Evolutionary conservation across 495 filamentous ascomycete species (phyloP).

Genomic region (Penicillium lividum): DNA sequence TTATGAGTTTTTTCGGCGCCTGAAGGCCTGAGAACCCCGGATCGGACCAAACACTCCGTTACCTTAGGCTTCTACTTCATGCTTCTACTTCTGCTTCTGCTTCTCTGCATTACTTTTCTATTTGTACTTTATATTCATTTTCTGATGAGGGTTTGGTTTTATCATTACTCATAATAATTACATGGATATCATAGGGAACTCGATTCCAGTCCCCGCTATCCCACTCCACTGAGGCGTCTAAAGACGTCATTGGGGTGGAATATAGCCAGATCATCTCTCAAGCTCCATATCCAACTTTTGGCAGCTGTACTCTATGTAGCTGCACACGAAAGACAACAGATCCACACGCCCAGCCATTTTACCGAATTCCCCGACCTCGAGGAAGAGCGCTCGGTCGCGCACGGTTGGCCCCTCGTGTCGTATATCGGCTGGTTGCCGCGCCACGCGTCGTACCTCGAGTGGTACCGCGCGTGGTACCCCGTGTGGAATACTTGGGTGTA

Average conservation of each 20-base stretch:
- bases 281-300: neutral
- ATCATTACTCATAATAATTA: slow-evolving; percentile 4
- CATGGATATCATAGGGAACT: slow-evolving; percentile 4
- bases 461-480: slow-evolving; percentile 27
- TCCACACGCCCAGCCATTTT: neutral
- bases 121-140: neutral
- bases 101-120: neutral
- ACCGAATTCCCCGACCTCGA: slow-evolving; percentile 39
- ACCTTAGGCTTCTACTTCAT: no score
- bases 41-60: neutral
- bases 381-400: slow-evolving; percentile 44
- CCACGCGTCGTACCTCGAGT: slow-evolving; percentile 39
- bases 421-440: slow-evolving; percentile 43
- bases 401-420: slow-evolving; percentile 38
- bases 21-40: neutral
- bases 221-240: neutral
- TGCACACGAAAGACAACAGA: neutral
- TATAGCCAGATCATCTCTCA: neutral
- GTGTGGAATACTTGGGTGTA: slow-evolving; percentile 60
- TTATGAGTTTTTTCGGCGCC: neutral
- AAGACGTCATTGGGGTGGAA: slow-evolving; percentile 2
- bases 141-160: no score
- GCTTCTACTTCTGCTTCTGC: neutral
- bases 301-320: neutral
- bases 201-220: neutral